Evolutionary conservation across 176 grass and related monocot genomes (phyloP).

Genomic region (Hyparrhenia diplandra): DNA sequence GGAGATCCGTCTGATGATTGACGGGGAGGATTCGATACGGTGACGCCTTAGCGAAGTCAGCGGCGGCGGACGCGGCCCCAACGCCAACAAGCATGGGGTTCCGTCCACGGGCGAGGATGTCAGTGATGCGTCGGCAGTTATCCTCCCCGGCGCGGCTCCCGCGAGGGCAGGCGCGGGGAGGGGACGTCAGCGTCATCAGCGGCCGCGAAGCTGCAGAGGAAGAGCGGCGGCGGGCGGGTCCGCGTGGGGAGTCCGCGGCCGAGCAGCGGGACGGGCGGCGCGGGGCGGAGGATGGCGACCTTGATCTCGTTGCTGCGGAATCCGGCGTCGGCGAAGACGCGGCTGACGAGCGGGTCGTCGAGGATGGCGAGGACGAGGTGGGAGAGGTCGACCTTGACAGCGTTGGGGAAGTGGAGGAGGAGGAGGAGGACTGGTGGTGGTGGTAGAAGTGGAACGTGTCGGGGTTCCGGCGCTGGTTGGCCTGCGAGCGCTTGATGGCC

Average conservation of each 20-base stretch:
- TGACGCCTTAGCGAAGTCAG: slow-evolving; percentile 43
- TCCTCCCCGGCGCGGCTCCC: slow-evolving; percentile 38
- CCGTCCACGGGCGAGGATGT: slow-evolving; percentile 64
- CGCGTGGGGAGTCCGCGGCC: slow-evolving; percentile 32
- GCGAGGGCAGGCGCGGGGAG: slow-evolving; percentile 30
- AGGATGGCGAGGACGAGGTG: slow-evolving; percentile 77
- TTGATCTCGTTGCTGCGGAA: slow-evolving; percentile 83
- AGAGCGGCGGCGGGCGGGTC: slow-evolving; percentile 63
- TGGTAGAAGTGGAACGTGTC: slow-evolving; percentile 85
- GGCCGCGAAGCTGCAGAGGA: slow-evolving; percentile 78
- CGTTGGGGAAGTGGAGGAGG: slow-evolving; percentile 16
- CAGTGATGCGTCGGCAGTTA: slow-evolving; percentile 60
- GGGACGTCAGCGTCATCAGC: slow-evolving; percentile 55
- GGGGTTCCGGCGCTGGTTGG: slow-evolving; percentile 68
- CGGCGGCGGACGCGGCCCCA: slow-evolving; percentile 56
- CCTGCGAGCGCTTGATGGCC: slow-evolving; percentile 87
- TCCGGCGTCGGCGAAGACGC: slow-evolving; percentile 85
- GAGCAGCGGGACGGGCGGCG: slow-evolving; percentile 52
- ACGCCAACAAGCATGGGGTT: slow-evolving; percentile 90
- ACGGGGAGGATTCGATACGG: slow-evolving; percentile 46
- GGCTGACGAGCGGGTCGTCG: slow-evolving; percentile 89
- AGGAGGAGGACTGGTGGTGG: background rate
- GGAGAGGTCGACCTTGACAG: slow-evolving; percentile 82
- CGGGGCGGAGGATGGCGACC: slow-evolving; percentile 67
- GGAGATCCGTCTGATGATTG: too few relatives aligned